A percentile compares a stretch with the other conserved stretches of the same genome.
Conservation (phyloP, 345 rosid species). For the Dipteronia sinensis region DNA sequence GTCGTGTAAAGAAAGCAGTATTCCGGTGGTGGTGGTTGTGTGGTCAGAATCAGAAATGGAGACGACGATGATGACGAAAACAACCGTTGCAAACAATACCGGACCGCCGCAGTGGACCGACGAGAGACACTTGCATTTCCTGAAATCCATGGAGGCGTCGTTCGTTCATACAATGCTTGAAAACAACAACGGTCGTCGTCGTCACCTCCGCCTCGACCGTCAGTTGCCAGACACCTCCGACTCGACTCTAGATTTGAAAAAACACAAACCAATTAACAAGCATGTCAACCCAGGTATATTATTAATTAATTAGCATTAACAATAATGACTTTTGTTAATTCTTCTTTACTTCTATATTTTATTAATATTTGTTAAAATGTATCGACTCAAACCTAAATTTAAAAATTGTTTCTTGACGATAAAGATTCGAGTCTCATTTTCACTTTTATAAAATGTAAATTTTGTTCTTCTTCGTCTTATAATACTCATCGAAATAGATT, state of each 20-base stretch:
- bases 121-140: slow-evolving; percentile 49
- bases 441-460: too few relatives aligned
- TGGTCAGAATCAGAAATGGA: not conserved
- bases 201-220: slow-evolving; percentile 44
- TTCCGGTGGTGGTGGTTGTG: not conserved
- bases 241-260: slow-evolving; percentile 46
- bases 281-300: slow-evolving; percentile 21
- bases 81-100: not conserved
- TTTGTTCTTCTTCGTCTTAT: too few relatives aligned
- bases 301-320: not conserved
- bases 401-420: too few relatives aligned
- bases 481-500: too few relatives aligned
- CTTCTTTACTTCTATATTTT: too few relatives aligned
- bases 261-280: slow-evolving; percentile 27
- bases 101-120: slow-evolving; percentile 40
- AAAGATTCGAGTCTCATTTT: too few relatives aligned
- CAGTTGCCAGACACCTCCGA: slow-evolving; percentile 50
- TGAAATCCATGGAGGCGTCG: slow-evolving; percentile 48
- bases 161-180: slow-evolving; percentile 46
- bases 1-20: not conserved
- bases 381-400: too few relatives aligned
- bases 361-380: too few relatives aligned
- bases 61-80: not conserved
- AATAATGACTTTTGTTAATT: not conserved
- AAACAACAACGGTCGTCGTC: slow-evolving; percentile 9